These are phyloP conservation scores for Sherardia arvensis DNA, from an alignment of 257 asterid species.

Conservation along the genomic window DNA sequence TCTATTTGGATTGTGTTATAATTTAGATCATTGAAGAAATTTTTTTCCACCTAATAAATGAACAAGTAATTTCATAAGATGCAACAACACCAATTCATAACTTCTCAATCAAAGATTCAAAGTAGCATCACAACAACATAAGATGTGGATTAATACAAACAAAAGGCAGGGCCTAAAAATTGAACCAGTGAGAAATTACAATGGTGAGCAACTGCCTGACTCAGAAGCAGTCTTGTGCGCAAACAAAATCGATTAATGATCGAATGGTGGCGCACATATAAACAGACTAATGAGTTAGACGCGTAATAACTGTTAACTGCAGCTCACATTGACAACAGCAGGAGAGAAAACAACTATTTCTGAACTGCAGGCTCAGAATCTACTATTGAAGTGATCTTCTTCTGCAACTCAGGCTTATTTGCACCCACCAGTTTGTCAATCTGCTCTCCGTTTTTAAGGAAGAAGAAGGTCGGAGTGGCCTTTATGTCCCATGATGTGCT, in stretches of 20 bases:
- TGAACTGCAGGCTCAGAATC: slow-evolving; percentile 35
- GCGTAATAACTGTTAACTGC: neutral
- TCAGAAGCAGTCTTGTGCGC: neutral
- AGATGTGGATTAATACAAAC: neutral
- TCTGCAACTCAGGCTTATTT: slow-evolving; percentile 86
- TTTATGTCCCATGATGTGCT: slow-evolving; percentile 95
- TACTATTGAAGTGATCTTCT: slow-evolving; percentile 50
- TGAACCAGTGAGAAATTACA: neutral
- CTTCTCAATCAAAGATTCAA: neutral
- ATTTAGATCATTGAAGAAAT: too few species aligned
- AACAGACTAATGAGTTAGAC: slow-evolving; percentile 7
- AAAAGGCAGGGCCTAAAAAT: neutral
- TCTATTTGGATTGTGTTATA: too few species aligned
- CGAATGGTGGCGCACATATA: slow-evolving; percentile 18
- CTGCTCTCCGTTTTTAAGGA: slow-evolving; percentile 73
- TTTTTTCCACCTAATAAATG: too few species aligned
- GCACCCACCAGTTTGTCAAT: slow-evolving; percentile 96
- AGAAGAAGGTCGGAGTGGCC: slow-evolving; percentile 99
- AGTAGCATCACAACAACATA: neutral
- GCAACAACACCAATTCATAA: neutral
- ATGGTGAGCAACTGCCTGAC: neutral
- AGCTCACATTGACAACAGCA: slow-evolving; percentile 3
- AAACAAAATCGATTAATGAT: slow-evolving; percentile 12
- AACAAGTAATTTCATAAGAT: too few species aligned
- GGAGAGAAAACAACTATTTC: slow-evolving; percentile 14